Conservation (phyloP, 2,329 filamentous ascomycete species). For the Colletotrichum scovillei region DNA sequence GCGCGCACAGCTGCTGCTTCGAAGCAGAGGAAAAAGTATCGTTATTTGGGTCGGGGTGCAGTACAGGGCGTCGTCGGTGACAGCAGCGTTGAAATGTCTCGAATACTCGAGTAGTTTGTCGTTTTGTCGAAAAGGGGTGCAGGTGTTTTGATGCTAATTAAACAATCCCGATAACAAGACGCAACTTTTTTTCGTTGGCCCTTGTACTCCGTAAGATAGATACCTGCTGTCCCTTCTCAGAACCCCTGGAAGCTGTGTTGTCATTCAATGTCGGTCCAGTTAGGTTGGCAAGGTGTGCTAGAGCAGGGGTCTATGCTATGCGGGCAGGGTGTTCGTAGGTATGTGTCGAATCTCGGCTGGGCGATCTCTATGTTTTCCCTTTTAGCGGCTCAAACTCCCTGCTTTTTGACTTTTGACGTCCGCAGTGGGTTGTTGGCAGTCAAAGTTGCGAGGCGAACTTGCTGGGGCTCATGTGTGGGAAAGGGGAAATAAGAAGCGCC, state of each 20-base stretch:
- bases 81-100: background rate
- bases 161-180: background rate
- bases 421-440: background rate
- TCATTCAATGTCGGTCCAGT: background rate
- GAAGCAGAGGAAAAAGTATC: background rate
- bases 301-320: slow-evolving; percentile 7
- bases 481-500: background rate
- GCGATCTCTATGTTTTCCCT: slow-evolving; percentile 15
- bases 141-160: background rate
- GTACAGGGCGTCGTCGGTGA: background rate
- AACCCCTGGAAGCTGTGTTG: background rate
- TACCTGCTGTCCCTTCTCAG: background rate
- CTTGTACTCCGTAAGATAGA: background rate
- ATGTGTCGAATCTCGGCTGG: slow-evolving; percentile 29
- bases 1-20: background rate
- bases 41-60: background rate
- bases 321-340: background rate
- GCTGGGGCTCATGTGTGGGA: background rate
- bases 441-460: background rate
- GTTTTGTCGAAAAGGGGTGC: background rate
- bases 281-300: slow-evolving; percentile 8
- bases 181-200: background rate
- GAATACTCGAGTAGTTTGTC: background rate
- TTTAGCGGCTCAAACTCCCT: slow-evolving; percentile 22
- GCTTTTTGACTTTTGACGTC: background rate